Percentiles rank a stretch among this genome's conserved stretches.
Evolutionary conservation across 164 flowering plant species (phyloP).

Genomic region (Dillenia turbinata): DNA sequence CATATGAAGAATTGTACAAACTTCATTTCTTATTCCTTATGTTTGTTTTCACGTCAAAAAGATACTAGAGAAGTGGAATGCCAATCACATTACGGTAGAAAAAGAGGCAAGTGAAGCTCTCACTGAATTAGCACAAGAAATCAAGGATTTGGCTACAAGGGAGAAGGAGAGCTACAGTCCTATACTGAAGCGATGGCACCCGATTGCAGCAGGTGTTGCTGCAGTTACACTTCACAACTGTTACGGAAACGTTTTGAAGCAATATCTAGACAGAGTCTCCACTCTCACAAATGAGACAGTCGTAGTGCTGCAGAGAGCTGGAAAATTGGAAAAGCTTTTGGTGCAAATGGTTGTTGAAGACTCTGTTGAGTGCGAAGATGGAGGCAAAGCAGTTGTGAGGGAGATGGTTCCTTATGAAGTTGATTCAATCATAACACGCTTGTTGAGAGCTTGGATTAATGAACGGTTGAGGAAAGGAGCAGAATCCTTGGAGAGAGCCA

Average conservation of each 20-base stretch:
- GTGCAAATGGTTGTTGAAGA: slow-evolving; percentile 91
- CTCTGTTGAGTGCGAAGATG: slow-evolving; percentile 74
- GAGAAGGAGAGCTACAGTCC: slow-evolving; percentile 81
- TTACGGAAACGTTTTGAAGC: slow-evolving; percentile 68
- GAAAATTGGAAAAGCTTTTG: slow-evolving; percentile 71
- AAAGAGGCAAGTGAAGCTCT: slow-evolving; percentile 44
- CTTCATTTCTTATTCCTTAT: neutral
- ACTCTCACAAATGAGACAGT: slow-evolving; percentile 43
- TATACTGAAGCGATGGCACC: slow-evolving; percentile 73
- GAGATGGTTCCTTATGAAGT: slow-evolving; percentile 89
- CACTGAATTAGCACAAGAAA: slow-evolving; percentile 50
- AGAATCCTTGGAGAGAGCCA: slow-evolving; percentile 52
- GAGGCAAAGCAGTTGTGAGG: slow-evolving; percentile 66
- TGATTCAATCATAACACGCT: slow-evolving; percentile 48
- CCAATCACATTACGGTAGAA: slow-evolving; percentile 17
- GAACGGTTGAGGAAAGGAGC: slow-evolving; percentile 45
- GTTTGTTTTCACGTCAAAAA: slow-evolving; percentile 16
- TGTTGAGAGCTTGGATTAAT: slow-evolving; percentile 62
- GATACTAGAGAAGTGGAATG: slow-evolving; percentile 45
- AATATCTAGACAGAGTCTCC: slow-evolving; percentile 44
- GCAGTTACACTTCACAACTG: slow-evolving; percentile 79
- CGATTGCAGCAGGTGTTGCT: slow-evolving; percentile 70
- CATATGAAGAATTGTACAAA: no score
- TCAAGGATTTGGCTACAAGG: slow-evolving; percentile 60
- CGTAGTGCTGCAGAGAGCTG: slow-evolving; percentile 66